Evolutionary conservation across 2,329 filamentous ascomycete species (phyloP).

Genomic region (Exophiala dermatitidis): DNA sequence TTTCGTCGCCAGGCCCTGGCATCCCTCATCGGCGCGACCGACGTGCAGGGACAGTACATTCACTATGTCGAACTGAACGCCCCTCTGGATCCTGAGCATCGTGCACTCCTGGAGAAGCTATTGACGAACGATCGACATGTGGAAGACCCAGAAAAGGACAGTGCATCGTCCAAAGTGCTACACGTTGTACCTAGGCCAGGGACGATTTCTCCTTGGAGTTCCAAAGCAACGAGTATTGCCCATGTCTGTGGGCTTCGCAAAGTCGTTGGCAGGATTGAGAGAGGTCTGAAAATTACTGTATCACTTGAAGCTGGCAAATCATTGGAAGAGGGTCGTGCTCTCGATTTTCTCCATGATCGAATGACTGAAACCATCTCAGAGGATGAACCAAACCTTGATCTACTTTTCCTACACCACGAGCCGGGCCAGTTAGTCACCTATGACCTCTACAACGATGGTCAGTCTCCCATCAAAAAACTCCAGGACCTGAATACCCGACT

Average conservation of each 20-base stretch:
- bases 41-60: constrained; percentile 43
- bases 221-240: constrained; percentile 87
- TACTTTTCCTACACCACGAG: constrained; percentile 69
- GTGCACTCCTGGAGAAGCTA: constrained; percentile 50
- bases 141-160: constrained; percentile 39
- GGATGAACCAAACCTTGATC: constrained; percentile 59
- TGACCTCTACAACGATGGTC: constrained; percentile 60
- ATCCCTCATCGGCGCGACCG: constrained; percentile 36
- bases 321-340: constrained; percentile 48
- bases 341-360: constrained; percentile 72
- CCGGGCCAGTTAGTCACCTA: constrained; percentile 65
- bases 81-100: constrained; percentile 42
- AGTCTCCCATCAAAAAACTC: constrained; percentile 62
- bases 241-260: constrained; percentile 77
- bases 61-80: constrained; percentile 61
- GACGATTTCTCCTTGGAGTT: constrained; percentile 92
- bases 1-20: constrained; percentile 41
- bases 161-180: constrained; percentile 48
- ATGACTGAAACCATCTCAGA: constrained; percentile 83
- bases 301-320: constrained; percentile 50
- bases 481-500: constrained; percentile 75
- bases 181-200: constrained; percentile 73
- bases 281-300: constrained; percentile 70
- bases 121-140: constrained; percentile 53
- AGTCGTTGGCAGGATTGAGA: constrained; percentile 71